Base-by-base conservation (phyloP, 306 rosid genomes). In the Myrica gale region DNA sequence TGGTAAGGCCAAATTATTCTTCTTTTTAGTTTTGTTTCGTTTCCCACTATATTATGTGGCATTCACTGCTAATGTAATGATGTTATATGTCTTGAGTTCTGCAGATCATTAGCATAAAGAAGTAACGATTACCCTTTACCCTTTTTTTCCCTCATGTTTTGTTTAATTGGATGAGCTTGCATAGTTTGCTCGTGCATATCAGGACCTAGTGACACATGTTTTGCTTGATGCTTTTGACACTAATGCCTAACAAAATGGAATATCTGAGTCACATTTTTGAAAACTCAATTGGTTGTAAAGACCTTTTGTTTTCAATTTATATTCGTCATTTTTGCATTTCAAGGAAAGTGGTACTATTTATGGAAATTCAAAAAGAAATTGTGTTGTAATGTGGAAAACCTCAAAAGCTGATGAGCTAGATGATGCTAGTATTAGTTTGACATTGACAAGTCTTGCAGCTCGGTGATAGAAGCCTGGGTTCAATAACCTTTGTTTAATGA, bases 1-100 rank as follows among this genome's bases (percentile, higher is more conserved):
- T 57, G 88, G 98, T 92, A 82, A 75, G 86, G 67, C 69, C 66
- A 51, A n/a, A 70, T 62, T 56, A 50, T 70, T 77, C 69, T 74
- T 66, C 58, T 16, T 71, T 15, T 57, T 72, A 26, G 41, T 43
- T 11, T 65, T 41, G 79, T 21, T 78, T 12, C 67, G 63, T 71
- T 71, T 45, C 47, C 41, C 69, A 50, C 45, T 72, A 51, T 79
- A 58, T 66, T 43, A 72, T 56, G 45, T 10, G 75, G 69, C 52
- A 47, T 47, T 79, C 7, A 39, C 48, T 41, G 23, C 63, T 41
- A 73, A 6, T n/a, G 37, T 4, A 7, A n/a, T 8, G 10, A 53
- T 52, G 17, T 26, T 42, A 51, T 19, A 42, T 23, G 16, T 23
- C 63, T 60, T 55, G 16, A 43, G 48, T 16, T 67, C 32, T 67